phyloP scores from a whole-genome alignment of 768 basidiomycete genomes.

The Mycena polygramma region DNA sequence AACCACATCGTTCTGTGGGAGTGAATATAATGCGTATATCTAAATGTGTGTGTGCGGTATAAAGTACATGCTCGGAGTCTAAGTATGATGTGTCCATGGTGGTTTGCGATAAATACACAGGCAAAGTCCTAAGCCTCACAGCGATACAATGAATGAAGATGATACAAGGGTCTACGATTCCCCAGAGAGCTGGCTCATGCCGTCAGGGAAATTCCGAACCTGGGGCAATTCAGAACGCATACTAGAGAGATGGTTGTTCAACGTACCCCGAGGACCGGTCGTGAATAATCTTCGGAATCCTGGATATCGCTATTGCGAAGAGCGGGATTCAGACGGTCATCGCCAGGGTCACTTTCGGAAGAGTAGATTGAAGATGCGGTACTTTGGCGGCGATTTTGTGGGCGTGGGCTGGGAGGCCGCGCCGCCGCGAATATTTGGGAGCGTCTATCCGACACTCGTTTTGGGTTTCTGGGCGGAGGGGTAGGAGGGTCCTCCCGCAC shows the following conservation, averaged over 20 bases:
- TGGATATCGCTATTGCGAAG: conserved; percentile 51
- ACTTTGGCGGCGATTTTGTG: conserved; percentile 37
- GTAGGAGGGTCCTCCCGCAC: conserved; percentile 40
- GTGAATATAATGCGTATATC: conserved; percentile 14
- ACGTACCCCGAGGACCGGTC: conserved; percentile 68
- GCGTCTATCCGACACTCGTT: conserved; percentile 41
- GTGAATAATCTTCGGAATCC: conserved; percentile 71
- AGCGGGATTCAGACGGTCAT: conserved; percentile 62
- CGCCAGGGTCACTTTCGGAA: conserved; percentile 47
- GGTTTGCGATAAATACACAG: conserved; percentile 25
- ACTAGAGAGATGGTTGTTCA: conserved; percentile 6
- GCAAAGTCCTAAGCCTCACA: conserved; percentile 10
- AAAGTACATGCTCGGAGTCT: no score
- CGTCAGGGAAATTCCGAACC: conserved; percentile 71
- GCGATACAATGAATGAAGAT: conserved; percentile 2
- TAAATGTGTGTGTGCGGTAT: background rate
- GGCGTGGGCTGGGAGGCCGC: conserved; percentile 32
- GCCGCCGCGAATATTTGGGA: conserved; percentile 24
- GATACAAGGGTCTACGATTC: conserved; percentile 39
- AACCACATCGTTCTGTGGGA: background rate
- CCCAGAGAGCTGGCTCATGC: conserved; percentile 48
- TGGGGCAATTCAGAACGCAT: conserved; percentile 37
- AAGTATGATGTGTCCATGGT: conserved; percentile 21
- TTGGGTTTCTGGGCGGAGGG: conserved; percentile 53
- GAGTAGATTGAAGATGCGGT: conserved; percentile 51